These are phyloP conservation scores for Saksenaea vasiformis DNA, from an alignment of 371 early-diverging fungal genomes.

Conservation along the genomic window DNA sequence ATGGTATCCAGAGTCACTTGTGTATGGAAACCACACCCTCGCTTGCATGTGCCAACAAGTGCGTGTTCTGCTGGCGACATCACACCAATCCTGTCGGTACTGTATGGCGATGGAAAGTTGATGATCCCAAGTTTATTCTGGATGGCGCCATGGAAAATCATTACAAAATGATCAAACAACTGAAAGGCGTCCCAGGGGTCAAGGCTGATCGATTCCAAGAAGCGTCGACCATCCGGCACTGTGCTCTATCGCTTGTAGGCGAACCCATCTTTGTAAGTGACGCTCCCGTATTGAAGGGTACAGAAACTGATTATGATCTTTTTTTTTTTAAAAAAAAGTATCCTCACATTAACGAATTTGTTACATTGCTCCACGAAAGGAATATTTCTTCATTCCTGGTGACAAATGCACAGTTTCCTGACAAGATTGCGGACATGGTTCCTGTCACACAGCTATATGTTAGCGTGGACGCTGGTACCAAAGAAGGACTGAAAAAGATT, in stretches of 20 bases:
- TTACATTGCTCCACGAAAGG: slow-evolving; percentile 67
- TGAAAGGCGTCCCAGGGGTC: slow-evolving; percentile 81
- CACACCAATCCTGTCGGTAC: slow-evolving; percentile 83
- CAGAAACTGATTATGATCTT: no score
- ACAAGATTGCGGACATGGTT: slow-evolving; percentile 64
- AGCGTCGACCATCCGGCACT: slow-evolving; percentile 70
- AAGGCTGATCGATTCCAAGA: slow-evolving; percentile 76
- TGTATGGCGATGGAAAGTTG: slow-evolving; percentile 78
- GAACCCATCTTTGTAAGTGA: slow-evolving; percentile 74
- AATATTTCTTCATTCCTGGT: slow-evolving; percentile 81
- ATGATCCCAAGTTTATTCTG: slow-evolving; percentile 72
- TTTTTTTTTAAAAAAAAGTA: slow-evolving; percentile 42
- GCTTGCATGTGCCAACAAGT: slow-evolving; percentile 83
- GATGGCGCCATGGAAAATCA: slow-evolving; percentile 79
- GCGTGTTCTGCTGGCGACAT: slow-evolving; percentile 84
- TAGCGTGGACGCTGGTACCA: slow-evolving; percentile 79
- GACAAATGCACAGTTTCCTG: slow-evolving; percentile 85
- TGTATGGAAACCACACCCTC: slow-evolving; percentile 77
- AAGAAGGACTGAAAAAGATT: slow-evolving; percentile 77
- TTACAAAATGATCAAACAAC: slow-evolving; percentile 78
- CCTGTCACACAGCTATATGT: slow-evolving; percentile 84
- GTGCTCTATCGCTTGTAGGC: slow-evolving; percentile 74
- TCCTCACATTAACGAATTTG: slow-evolving; percentile 83
- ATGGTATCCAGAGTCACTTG: slow-evolving; percentile 67
- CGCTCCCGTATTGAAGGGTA: no score